Conservation (phyloP, 352 stramenopile genomes). For the Globisporangium orthogonon region DNA sequence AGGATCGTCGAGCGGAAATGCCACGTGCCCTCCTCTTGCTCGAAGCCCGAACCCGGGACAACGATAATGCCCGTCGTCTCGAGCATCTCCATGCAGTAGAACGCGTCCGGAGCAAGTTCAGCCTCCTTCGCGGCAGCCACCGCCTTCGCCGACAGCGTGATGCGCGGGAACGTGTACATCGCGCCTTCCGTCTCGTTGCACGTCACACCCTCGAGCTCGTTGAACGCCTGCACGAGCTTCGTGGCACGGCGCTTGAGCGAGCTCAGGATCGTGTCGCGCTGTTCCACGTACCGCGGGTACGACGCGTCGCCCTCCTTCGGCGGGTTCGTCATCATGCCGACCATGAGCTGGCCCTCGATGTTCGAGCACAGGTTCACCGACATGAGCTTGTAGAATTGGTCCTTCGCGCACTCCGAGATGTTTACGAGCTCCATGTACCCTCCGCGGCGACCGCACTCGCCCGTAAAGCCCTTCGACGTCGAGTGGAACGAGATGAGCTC, state of each 20-base stretch:
- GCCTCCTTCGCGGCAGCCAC: conserved; percentile 72
- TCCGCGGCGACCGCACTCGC: conserved; percentile 95
- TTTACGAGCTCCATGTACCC: conserved; percentile 97
- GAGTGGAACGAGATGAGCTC: conserved; percentile 99
- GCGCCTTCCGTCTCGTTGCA: conserved; percentile 96
- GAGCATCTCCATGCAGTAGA: conserved; percentile 97
- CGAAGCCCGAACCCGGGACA: conserved; percentile 97
- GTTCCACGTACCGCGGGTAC: conserved; percentile 87
- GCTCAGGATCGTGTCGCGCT: conserved; percentile 89
- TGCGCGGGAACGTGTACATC: conserved; percentile 98
- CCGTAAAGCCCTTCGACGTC: conserved; percentile 97
- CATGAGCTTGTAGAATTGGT: conserved; percentile 99
- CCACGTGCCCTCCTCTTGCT: conserved; percentile 93
- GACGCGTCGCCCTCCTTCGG: conserved; percentile 88
- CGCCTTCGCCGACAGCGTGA: conserved; percentile 87
- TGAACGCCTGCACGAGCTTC: conserved; percentile 93
- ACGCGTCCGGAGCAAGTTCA: conserved; percentile 89
- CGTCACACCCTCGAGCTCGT: conserved; percentile 94
- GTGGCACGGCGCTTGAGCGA: conserved; percentile 92
- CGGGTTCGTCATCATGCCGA: conserved; percentile 97
- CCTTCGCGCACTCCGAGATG: conserved; percentile 87
- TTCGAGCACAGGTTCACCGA: conserved; percentile 97
- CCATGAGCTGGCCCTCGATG: conserved; percentile 96
- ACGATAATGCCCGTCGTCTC: conserved; percentile 96
- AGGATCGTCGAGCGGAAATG: conserved; percentile 99